Evolutionary conservation across 352 stramenopile genomes (phyloP), one percentile per base, ranked within the genome.

Genomic region (Phytophthora multivora): DNA sequence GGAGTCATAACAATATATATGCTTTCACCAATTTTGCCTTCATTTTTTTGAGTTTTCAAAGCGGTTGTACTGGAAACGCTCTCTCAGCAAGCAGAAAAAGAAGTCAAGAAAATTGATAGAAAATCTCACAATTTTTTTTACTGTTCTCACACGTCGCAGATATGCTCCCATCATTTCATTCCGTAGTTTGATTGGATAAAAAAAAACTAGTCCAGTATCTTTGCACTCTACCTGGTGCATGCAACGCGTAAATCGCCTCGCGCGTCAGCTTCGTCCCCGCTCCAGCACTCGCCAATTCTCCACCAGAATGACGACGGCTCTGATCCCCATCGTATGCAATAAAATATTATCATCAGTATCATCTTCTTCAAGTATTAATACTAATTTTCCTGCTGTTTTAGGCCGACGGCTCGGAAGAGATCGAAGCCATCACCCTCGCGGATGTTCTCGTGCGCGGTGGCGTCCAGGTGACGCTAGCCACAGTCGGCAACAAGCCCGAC

Each of bases 341-440:
- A n/a, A n/a, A n/a, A 5, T 11, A 28, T 18, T 10, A 35, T 33
- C 28, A 12, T 2, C 28, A 33, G 9, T 25, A 30, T 5, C 12
- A 19, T 25, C 19, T n/a, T 12, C 11, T 30, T 38, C 15, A 35
- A 50, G 6, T 60, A 64, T 4, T 63, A 43, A 51, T 45, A 7
- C 16, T 19, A 21, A n/a, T 13, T 21, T 31, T 36, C 16, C 2
- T 53, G 62, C 3, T 42, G 25, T 33, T n/a, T 9, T 12, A 92
- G 86, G 86, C 83, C n/a, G 82, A 93, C 59, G 86, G 80, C 36
- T 90, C 67, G 23, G 86, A 95, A 75, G 86, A 95, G 53, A 91
- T 93, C 57, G 86, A 95, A 64, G 86, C 86, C 18, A 75, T 91
- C 48, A 86, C 83, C 26, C 54, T 95, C 10, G 74, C 83, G 1